These are phyloP conservation scores for Trichoderma breve DNA, from an alignment of 2,329 filamentous ascomycete genomes.

Conservation along the genomic window DNA sequence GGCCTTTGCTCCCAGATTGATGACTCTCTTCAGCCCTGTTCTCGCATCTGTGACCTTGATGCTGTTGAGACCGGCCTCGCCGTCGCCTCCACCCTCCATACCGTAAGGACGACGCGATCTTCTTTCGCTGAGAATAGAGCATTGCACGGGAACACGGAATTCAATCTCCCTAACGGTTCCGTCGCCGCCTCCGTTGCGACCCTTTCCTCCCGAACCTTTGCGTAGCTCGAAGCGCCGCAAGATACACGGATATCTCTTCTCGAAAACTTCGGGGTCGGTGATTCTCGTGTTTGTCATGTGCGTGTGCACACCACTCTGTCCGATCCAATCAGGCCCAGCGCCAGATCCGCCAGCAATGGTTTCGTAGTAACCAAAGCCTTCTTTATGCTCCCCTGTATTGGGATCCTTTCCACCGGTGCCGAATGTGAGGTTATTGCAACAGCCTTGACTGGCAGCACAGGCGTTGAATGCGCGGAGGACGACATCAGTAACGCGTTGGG, in stretches of 20 bases:
- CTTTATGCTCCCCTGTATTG: conserved; percentile 44
- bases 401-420: conserved; percentile 71
- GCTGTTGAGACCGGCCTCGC: conserved; percentile 62
- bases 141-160: conserved; percentile 73
- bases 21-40: conserved; percentile 34
- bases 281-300: conserved; percentile 88
- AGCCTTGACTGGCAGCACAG: conserved; percentile 75
- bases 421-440: conserved; percentile 83
- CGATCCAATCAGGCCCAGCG: conserved; percentile 70
- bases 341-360: conserved; percentile 78
- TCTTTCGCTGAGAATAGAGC: conserved; percentile 74
- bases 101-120: conserved; percentile 73
- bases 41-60: conserved; percentile 23
- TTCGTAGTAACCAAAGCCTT: conserved; percentile 82
- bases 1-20: conserved; percentile 61
- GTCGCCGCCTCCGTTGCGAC: conserved; percentile 68
- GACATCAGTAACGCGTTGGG: conserved; percentile 78
- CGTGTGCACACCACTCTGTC: conserved; percentile 73
- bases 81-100: conserved; percentile 68
- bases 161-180: conserved; percentile 79
- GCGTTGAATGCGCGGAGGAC: conserved; percentile 78
- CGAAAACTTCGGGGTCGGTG: conserved; percentile 77
- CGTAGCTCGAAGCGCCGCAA: conserved; percentile 68
- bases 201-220: conserved; percentile 52
- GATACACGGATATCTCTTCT: conserved; percentile 67